A percentile compares a stretch with the other conserved stretches of the same genome.
phyloP scores from a whole-genome alignment of 2,329 filamentous ascomycete genomes.

The Rhinocladiella mackenziei region DNA sequence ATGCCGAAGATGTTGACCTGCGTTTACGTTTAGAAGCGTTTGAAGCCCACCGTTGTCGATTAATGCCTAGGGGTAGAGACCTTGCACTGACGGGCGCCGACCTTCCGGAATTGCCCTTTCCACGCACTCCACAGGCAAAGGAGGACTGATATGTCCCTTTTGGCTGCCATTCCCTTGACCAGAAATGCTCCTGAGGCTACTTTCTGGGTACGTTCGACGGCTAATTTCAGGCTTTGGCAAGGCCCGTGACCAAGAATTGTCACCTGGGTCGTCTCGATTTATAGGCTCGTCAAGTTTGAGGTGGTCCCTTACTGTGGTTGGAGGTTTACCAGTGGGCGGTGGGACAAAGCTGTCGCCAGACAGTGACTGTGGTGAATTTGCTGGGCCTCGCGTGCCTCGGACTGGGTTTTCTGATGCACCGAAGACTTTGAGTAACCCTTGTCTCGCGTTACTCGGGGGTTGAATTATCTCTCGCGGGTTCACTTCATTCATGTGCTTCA shows the following conservation, averaged over 20 bases:
- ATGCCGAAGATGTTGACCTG: slow-evolving; percentile 10
- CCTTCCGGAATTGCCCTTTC: not conserved
- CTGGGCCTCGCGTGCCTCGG: slow-evolving; percentile 18
- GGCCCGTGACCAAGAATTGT: not conserved
- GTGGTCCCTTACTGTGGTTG: not conserved
- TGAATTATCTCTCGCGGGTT: slow-evolving; percentile 34
- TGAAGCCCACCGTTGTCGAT: slow-evolving; percentile 17
- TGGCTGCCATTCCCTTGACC: slow-evolving; percentile 1
- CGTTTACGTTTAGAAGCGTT: slow-evolving; percentile 25
- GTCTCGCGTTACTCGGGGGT: slow-evolving; percentile 22
- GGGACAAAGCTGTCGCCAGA: slow-evolving; percentile 7
- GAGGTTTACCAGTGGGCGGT: not conserved
- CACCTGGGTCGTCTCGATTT: not conserved
- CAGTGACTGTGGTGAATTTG: slow-evolving; percentile 19
- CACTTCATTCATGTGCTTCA: slow-evolving; percentile 40
- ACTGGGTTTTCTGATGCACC: slow-evolving; percentile 34
- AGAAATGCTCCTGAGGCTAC: slow-evolving; percentile 5
- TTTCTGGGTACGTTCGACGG: slow-evolving; percentile 10
- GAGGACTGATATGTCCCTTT: slow-evolving; percentile 11
- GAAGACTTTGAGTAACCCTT: slow-evolving; percentile 36
- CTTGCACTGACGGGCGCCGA: slow-evolving; percentile 1
- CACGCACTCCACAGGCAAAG: slow-evolving; percentile 1
- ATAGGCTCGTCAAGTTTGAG: slow-evolving; percentile 3
- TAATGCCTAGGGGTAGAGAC: slow-evolving; percentile 13
- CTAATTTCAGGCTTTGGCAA: slow-evolving; percentile 10